phyloP scores from a whole-genome alignment of 2,329 filamentous ascomycete species.

The Xylaria polymorpha region DNA sequence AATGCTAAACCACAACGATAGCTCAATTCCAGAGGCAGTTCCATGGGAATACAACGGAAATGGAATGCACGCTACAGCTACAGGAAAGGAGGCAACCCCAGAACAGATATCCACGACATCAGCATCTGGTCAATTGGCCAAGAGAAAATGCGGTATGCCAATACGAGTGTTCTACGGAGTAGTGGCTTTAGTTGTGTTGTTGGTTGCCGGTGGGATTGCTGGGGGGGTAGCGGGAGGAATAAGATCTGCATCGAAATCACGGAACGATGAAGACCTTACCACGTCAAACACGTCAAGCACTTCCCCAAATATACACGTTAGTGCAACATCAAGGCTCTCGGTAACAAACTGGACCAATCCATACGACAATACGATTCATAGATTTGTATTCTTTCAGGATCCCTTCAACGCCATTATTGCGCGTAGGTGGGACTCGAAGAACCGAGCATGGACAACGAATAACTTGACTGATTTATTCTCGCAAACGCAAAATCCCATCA shows the following conservation, averaged over 20 bases:
- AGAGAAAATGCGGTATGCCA: background rate
- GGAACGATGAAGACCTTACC: background rate
- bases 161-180: background rate
- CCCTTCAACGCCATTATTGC: conserved; percentile 40
- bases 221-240: background rate
- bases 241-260: background rate
- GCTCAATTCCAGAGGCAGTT: too few relatives aligned
- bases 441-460: conserved; percentile 43
- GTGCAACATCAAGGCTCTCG: conserved; percentile 39
- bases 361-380: conserved; percentile 31
- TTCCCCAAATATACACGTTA: background rate
- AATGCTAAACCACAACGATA: too few relatives aligned
- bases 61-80: too few relatives aligned
- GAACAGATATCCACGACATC: too few relatives aligned
- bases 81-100: too few relatives aligned
- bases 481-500: conserved; percentile 40
- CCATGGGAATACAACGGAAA: too few relatives aligned
- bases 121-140: too few relatives aligned
- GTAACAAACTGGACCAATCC: conserved; percentile 47
- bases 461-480: conserved; percentile 43
- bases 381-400: conserved; percentile 47
- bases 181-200: background rate
- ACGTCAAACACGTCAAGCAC: background rate
- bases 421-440: conserved; percentile 46
- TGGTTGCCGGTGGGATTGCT: background rate